phyloP scores from a whole-genome alignment of 192 early-diverging fungal species.

The Backusella liffmaniae region DNA sequence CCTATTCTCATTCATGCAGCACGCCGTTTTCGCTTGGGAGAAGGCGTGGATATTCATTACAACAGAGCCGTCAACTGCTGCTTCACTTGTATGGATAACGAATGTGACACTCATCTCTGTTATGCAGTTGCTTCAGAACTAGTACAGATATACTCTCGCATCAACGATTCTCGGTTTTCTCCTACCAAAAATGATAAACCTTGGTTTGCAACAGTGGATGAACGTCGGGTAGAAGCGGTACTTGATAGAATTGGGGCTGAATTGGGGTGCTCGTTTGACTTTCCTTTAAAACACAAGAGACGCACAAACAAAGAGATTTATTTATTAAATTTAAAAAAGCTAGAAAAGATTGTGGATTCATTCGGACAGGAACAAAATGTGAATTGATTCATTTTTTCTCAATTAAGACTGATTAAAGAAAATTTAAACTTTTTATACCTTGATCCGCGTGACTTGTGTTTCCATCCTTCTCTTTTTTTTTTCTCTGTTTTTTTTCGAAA shows the following conservation, averaged over 20 bases:
- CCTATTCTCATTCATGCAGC: neutral
- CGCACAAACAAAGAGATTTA: neutral
- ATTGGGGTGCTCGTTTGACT: neutral
- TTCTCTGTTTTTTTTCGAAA: neutral
- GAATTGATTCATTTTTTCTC: too few relatives aligned
- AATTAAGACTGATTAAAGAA: too few relatives aligned
- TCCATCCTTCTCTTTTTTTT: neutral
- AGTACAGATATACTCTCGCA: neutral
- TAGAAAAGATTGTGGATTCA: neutral
- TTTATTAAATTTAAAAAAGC: neutral
- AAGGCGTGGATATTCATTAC: neutral
- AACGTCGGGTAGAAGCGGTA: neutral
- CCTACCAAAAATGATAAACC: neutral
- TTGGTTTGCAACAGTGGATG: neutral
- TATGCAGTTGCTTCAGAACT: neutral
- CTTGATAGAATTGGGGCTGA: neutral
- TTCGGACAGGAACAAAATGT: neutral
- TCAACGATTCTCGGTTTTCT: neutral
- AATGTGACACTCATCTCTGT: neutral
- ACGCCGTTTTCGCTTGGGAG: neutral
- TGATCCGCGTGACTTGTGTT: slow-evolving; percentile 7
- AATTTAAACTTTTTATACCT: neutral
- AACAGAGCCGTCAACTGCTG: neutral
- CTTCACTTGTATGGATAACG: neutral
- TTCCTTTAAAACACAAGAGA: neutral